A percentile compares a stretch with the other conserved stretches of the same genome.
Conservation (phyloP, 2,329 filamentous ascomycete genomes). For the Scedosporium aurantiacum region DNA sequence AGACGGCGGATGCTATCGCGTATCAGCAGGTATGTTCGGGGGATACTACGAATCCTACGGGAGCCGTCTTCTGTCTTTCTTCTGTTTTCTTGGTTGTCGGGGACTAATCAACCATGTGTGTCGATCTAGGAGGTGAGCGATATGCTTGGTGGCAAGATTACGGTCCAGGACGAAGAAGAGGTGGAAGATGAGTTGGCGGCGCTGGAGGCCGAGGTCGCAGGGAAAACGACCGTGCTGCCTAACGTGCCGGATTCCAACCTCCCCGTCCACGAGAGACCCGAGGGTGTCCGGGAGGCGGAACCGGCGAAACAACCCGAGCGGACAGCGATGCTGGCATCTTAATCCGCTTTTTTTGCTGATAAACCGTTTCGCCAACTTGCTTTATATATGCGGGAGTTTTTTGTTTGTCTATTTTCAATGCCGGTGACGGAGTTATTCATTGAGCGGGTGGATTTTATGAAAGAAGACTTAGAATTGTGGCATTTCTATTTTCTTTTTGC, state of each 20-base stretch:
- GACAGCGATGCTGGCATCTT: conserved; percentile 14
- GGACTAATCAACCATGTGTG: not conserved
- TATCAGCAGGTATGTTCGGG: conserved; percentile 64
- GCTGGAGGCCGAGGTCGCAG: conserved; percentile 43
- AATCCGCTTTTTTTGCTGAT: not conserved
- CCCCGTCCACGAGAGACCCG: conserved; percentile 7
- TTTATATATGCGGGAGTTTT: not conserved
- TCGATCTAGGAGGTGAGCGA: conserved; percentile 70
- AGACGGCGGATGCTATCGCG: conserved; percentile 78
- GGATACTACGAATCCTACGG: not conserved
- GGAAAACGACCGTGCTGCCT: conserved; percentile 13
- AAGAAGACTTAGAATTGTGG: not conserved
- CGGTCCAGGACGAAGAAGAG: conserved; percentile 92
- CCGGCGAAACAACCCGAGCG: conserved; percentile 3
- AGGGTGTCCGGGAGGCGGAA: not conserved
- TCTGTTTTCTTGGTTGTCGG: not conserved
- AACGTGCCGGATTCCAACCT: conserved; percentile 15
- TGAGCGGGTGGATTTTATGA: not conserved
- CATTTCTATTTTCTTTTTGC: conserved; percentile 1
- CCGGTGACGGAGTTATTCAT: not conserved
- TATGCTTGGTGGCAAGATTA: conserved; percentile 78
- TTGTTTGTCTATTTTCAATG: not conserved
- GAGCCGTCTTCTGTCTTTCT: conserved; percentile 13
- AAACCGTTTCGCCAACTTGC: not conserved
- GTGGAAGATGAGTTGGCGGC: conserved; percentile 90